Evolutionary conservation across 495 filamentous ascomycete species (phyloP).

Genomic region (Pyrenopolyporus hunteri): DNA sequence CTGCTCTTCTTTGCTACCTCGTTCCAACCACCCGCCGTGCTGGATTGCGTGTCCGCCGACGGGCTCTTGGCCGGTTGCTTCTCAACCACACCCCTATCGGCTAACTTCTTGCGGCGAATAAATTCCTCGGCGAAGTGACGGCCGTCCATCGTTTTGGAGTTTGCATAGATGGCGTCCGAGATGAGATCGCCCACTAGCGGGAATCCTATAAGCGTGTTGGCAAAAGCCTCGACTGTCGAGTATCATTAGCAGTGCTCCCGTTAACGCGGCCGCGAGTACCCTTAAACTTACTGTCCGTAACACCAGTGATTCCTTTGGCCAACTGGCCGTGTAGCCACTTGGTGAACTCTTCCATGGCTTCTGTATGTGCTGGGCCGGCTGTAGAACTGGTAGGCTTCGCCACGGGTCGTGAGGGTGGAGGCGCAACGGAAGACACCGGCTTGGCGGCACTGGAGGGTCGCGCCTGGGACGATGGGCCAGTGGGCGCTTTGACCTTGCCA

Average conservation of each 20-base stretch:
- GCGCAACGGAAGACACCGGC: constrained; percentile 21
- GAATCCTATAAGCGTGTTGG: constrained; percentile 72
- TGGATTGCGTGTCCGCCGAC: constrained; percentile 54
- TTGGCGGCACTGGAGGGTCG: constrained; percentile 62
- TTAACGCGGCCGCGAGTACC: constrained; percentile 65
- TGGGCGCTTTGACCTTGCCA: constrained; percentile 82
- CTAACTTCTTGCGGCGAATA: constrained; percentile 86
- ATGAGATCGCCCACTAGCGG: constrained; percentile 81
- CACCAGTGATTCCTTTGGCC: constrained; percentile 55
- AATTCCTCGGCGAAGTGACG: constrained; percentile 95
- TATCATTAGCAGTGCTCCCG: constrained; percentile 42
- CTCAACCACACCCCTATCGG: constrained; percentile 84
- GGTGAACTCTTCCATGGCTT: constrained; percentile 81
- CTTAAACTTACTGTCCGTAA: constrained; percentile 54
- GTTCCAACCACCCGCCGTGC: constrained; percentile 79
- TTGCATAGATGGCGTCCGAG: constrained; percentile 84
- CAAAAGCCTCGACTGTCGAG: constrained; percentile 76
- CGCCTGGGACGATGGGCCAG: constrained; percentile 60
- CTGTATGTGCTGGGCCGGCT: constrained; percentile 59
- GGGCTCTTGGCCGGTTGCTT: constrained; percentile 56
- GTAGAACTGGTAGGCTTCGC: constrained; percentile 45
- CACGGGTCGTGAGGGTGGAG: constrained; percentile 16
- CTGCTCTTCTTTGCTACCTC: constrained; percentile 93
- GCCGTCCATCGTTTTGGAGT: constrained; percentile 84
- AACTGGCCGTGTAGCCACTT: constrained; percentile 87